These are phyloP conservation scores for Musa itinerans DNA, from an alignment of 176 grass and related monocot species.

Conservation along the genomic window DNA sequence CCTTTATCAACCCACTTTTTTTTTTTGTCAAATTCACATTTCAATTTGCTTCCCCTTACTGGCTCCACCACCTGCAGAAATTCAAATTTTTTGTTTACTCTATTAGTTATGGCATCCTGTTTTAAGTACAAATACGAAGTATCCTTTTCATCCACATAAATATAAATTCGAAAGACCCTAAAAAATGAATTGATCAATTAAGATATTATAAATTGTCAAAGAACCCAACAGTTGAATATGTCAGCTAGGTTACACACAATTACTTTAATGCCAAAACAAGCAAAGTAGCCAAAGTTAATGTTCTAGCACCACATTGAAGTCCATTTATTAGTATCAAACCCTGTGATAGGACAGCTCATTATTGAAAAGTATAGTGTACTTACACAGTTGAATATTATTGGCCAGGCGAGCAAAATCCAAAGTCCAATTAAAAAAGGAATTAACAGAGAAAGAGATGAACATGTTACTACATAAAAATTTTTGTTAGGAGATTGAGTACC, in stretches of 20 bases:
- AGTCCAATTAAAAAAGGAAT: neutral
- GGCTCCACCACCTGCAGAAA: conserved; percentile 69
- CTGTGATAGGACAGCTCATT: neutral
- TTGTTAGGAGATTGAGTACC: conserved; percentile 34
- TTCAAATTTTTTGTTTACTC: too few relatives aligned
- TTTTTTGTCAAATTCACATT: conserved; percentile 80
- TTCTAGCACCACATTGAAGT: neutral
- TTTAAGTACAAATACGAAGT: neutral
- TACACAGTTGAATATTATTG: conserved; percentile 89
- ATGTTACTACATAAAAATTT: neutral
- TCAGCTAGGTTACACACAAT: neutral
- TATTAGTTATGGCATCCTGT: too few relatives aligned
- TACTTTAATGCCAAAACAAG: neutral
- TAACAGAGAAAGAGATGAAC: neutral
- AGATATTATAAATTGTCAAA: neutral
- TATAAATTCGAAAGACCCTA: too few relatives aligned
- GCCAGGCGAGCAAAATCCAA: conserved; percentile 34
- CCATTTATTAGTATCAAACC: neutral
- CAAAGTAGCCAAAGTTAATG: neutral
- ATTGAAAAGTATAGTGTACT: neutral
- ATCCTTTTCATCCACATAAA: neutral
- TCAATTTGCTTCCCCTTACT: conserved; percentile 81
- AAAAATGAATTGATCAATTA: neutral
- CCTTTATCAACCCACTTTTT: conserved; percentile 90
- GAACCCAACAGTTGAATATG: neutral